Base-by-base conservation (phyloP, 2,329 filamentous ascomycete species). In the Lojkania enalia region DNA sequence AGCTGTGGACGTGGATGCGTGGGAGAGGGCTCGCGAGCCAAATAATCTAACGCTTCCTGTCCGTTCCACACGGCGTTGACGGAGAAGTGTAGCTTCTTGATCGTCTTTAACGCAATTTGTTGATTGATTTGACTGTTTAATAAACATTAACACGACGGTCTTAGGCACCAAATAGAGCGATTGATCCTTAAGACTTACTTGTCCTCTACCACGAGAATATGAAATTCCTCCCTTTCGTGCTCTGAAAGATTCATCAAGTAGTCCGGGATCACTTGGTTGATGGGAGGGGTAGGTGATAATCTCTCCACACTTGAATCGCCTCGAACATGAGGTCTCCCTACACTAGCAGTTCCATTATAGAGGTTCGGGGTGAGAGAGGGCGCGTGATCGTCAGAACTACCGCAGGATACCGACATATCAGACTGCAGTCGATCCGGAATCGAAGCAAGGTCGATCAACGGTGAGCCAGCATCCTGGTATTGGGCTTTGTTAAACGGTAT, bases 171-270 rank as follows among this genome's bases (percentile, higher is more conserved):
- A 11, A 16, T 7, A 33, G 6, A 33, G 30, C 6, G 15, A 21
- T 20, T 5, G 11, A 33, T 9, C 6, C 14, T 33, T 9, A 5
- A 21, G 9, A 75, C 81, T 74, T 73, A 83, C 81, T 91, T 90
- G 63, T 92, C 88, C 69, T 92, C 88, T 2, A 91, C 88, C 1
- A 94, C 82, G 15, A 92, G 70, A n/a, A 92, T 75, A 36, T 88
- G 81, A 4, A 85, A 77, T 27, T 81, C 79, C 42, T 79, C 74
- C 42, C 88, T 77, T 42, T 88, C 84, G 2, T 75, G 67, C 13
- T 74, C 69, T 3, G 79, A 70, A 1, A 88, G 61, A 14, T 78
- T 78, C 35, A 77, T 61, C 19, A 64, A 45, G 37, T 57, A 57
- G 32, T 63, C 64, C 13, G 52, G 61, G 23, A 62, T 66, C 37